Percentiles rank a stretch among this genome's conserved stretches.
phyloP scores from a whole-genome alignment of 164 flowering plant species.

The Saururus chinensis region DNA sequence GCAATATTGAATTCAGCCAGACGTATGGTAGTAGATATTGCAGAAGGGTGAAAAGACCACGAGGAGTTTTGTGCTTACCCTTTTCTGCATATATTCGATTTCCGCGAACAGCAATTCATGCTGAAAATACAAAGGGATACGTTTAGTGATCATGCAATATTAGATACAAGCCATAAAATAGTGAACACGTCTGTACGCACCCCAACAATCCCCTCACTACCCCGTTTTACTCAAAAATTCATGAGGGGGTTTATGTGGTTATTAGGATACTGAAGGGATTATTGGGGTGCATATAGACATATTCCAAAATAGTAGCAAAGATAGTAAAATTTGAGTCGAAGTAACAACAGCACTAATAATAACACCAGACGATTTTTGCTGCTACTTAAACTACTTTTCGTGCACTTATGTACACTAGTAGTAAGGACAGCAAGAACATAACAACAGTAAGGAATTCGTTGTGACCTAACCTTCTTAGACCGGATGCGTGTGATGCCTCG shows the following conservation, averaged over 20 bases:
- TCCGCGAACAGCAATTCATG: slow-evolving; percentile 69
- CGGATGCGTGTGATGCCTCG: slow-evolving; percentile 61
- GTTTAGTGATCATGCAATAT: background rate
- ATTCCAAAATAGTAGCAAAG: background rate
- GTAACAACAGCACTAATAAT: no score
- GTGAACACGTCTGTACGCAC: no score
- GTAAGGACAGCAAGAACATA: background rate
- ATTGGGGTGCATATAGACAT: no score
- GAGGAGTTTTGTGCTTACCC: slow-evolving; percentile 28
- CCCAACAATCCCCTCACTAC: no score
- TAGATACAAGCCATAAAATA: background rate
- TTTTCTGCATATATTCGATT: slow-evolving; percentile 63
- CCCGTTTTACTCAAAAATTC: no score
- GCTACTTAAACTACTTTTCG: no score
- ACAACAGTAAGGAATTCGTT: background rate
- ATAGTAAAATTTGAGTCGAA: no score
- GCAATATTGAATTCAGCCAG: background rate
- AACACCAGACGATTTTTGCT: no score
- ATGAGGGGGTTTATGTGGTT: no score
- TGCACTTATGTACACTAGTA: no score
- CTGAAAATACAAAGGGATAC: slow-evolving; percentile 19
- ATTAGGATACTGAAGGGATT: no score
- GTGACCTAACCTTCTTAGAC: slow-evolving; percentile 54
- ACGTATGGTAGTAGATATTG: background rate
- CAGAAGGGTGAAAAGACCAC: background rate